Evolutionary conservation across 768 basidiomycete species (phyloP), one percentile per base, ranked within the genome.

Genomic region (Suillus subluteus): DNA sequence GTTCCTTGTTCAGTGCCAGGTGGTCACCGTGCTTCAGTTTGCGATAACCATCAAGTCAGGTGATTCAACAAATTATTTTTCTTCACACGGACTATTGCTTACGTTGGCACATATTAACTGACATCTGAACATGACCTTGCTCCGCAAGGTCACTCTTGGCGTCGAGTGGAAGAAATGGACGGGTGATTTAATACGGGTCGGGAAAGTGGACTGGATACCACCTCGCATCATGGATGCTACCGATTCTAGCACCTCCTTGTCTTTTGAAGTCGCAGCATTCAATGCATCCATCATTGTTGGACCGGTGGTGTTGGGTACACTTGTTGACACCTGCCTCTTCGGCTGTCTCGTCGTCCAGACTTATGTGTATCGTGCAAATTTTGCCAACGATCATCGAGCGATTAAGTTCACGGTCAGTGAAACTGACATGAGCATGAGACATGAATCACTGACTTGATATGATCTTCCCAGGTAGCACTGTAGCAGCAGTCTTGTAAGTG

Each of bases 291-390:
- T 35, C 18, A 41, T 75, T 67, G 73, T 68, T 62, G 74, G 75
- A 58, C 74, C 73, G 7, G 64, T 76, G 23, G 62, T 66, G 41
- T 32, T 75, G 37, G 71, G 73, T 40, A 62, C 68, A 12, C 63
- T 76, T 43, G 41, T 73, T 58, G 68, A 69, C 43, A 71, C 75
- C 21, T 41, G 71, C 58, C 56, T 75, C 64, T 63, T 76, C 2
- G 74, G 74, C 62, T 71, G 75, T 44, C 64, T 61, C 52, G 56
- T 76, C 43, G 65, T 76, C 44, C 74, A 75, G 63, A 71, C 70
- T 7, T 73, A 67, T 65, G 59, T 75, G 56, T 76, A 75, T 65
- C 76, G 65, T 73, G 70, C 67, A 15, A 75, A 70, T 48, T 56
- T 68, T 58, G 64, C 62, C 58, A 50, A 64, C 3, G 67, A 71